Evolutionary conservation across 2,329 filamentous ascomycete genomes (phyloP), one percentile per base, ranked within the genome.

Genomic region (Stagonosporopsis vannaccii): DNA sequence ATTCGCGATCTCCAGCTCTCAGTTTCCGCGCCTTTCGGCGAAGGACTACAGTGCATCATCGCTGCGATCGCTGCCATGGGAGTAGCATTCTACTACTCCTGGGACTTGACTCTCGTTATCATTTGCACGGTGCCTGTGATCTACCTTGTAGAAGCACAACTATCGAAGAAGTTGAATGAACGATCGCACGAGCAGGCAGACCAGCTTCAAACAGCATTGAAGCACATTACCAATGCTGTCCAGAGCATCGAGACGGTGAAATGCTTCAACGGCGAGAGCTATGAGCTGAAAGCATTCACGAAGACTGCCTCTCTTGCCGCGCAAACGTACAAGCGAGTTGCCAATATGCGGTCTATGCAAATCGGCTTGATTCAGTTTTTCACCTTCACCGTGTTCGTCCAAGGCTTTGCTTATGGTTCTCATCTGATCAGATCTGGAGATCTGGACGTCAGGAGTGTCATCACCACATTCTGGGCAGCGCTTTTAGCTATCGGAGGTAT

Each of bases 341-440:
- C 89, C 0, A 81, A 85, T 41, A 82, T 86, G 15, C 90, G 87
- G 62, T 87, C 90, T 0, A 71, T 87, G 3, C 92, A 97, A 68
- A 87, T 90, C 68, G 88, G 87, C 0, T 84, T 90, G 43, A 82
- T 91, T 47, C 87, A 89, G 42, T 85, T 96, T 63, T 87, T 92
- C 79, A 87, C 89, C 26, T 84, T 92, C 3, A 82, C 81, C 1
- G 87, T 97, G 72, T 97, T 98, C 63, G 88, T 96, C 0, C 84
- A 92, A 54, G 93, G 92, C 0, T 97, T 98, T 69, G 97, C 91
- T 86, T 96, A 93, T 65, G 93, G 92, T 0, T 84, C 89, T 25
- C 79, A 85, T 1, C 82, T 97, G 1, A 87, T 95, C 9, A 79
- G 81, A 9, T 76, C 83, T 1, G 86, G 86, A 1, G 73, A 81